Conservation (phyloP, 106 monocot genomes). For the Dioscorea zingiberensis region DNA sequence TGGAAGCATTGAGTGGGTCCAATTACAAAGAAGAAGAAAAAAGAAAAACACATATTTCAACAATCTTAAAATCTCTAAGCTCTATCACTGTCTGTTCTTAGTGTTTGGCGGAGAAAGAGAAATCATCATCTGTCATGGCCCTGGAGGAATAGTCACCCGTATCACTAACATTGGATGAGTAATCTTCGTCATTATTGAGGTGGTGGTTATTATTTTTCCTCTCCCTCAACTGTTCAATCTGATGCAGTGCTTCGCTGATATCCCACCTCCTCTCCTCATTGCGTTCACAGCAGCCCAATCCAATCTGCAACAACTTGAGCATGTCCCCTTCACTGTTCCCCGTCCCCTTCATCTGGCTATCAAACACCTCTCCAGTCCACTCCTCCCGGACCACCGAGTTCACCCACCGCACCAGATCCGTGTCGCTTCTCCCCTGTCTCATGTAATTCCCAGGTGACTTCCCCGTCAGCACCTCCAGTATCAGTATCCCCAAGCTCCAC, state of each 20-base stretch:
- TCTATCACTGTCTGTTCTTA: too few species aligned
- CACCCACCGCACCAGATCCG: constrained; percentile 50
- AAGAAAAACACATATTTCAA: too few species aligned
- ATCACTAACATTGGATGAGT: neutral
- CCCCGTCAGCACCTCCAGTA: constrained; percentile 73
- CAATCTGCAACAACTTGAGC: constrained; percentile 43
- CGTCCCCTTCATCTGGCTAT: constrained; percentile 16
- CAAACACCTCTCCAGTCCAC: constrained; percentile 42
- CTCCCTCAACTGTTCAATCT: constrained; percentile 48
- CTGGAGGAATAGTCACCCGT: too few species aligned
- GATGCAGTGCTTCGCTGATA: constrained; percentile 21
- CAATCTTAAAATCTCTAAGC: too few species aligned
- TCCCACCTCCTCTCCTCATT: constrained; percentile 38
- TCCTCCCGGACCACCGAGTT: constrained; percentile 33
- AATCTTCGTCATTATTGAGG: neutral
- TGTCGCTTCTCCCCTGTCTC: neutral
- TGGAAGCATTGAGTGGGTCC: too few species aligned
- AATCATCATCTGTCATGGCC: too few species aligned
- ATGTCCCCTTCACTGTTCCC: constrained; percentile 23
- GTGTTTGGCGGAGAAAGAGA: too few species aligned
- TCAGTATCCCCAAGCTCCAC: constrained; percentile 74
- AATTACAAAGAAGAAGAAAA: too few species aligned
- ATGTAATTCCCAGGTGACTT: constrained; percentile 22
- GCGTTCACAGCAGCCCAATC: constrained; percentile 38
- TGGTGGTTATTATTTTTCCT: neutral